Evolutionary conservation across 192 early-diverging fungal species (phyloP), one percentile per base, ranked within the genome.

Genomic region (Pecoramyces ruminantium): DNA sequence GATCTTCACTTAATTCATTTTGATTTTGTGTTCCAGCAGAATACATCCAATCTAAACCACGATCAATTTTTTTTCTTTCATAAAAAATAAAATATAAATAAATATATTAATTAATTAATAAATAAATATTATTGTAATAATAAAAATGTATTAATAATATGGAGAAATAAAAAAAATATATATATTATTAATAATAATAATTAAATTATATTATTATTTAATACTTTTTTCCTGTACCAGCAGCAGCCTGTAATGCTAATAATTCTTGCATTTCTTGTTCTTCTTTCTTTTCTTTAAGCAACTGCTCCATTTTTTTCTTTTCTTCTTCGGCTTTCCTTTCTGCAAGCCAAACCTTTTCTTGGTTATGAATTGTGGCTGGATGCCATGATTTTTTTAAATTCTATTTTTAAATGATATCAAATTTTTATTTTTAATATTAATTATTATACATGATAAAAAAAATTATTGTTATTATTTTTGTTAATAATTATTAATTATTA

Each of bases 331-430:
- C 92, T 38, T 94, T 92, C 38, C 88, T 89, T 83, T 96, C 94
- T 77, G 89, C 88, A 80, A 94, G 92, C 94, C 95, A 96, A 29
- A 96, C 91, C 81, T 92, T 91, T 79, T 96, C 97, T 86, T 95
- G 95, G 86, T 97, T 96, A 67, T 92, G 91, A 80, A 93, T 90
- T 38, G 96, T 97, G 81, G 89, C 88, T 81, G 97, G 95, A 91
- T 97, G 97, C 96, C 96, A 99, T 38, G 93, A 95, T 88, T 98
- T 99, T 93, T 98, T 97, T 89, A 97, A 89, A 83, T 95, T 96
- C 79, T 67, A 34, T 6, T 6, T 6, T 6, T 34, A 34, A 6
- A 34, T 34, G n/a, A n/a, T n/a, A n/a, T n/a, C n/a, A n/a, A n/a
- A n/a, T n/a, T n/a, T n/a, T n/a, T n/a, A n/a, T n/a, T n/a, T n/a